These are phyloP conservation scores for Polyporus arcularius DNA, from an alignment of 768 basidiomycete genomes.

Conservation along the genomic window DNA sequence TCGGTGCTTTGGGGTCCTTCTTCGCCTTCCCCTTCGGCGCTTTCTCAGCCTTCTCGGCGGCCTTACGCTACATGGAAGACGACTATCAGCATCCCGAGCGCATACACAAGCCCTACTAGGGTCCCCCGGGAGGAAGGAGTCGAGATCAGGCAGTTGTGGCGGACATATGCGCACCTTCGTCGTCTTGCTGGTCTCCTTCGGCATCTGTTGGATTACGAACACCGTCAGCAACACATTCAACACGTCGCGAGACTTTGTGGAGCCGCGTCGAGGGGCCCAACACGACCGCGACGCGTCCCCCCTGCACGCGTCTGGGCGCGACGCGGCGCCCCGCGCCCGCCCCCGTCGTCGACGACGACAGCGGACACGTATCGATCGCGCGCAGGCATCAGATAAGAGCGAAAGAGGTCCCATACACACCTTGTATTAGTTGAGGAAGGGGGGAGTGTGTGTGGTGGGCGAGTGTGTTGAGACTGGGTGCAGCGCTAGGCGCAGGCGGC, in stretches of 20 bases:
- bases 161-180: conserved; percentile 54
- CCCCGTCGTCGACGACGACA: conserved; percentile 19
- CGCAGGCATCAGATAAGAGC: conserved; percentile 19
- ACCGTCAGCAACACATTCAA: conserved; percentile 38
- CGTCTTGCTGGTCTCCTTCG: conserved; percentile 71
- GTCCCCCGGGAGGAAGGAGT: neutral
- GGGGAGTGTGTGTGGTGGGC: conserved; percentile 9
- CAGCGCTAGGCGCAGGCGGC: conserved; percentile 22
- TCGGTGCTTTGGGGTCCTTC: conserved; percentile 85
- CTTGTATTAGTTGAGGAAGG: conserved; percentile 8
- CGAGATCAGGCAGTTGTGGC: conserved; percentile 4
- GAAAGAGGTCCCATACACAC: conserved; percentile 9
- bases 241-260: conserved; percentile 36
- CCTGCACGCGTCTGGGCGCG: conserved; percentile 24
- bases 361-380: conserved; percentile 20
- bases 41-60: conserved; percentile 72
- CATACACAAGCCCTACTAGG: conserved; percentile 8
- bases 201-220: conserved; percentile 57
- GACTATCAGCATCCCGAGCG: conserved; percentile 18
- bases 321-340: conserved; percentile 16
- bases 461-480: conserved; percentile 20
- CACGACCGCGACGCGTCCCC: conserved; percentile 21
- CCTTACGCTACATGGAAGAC: conserved; percentile 60
- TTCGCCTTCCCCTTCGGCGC: conserved; percentile 53
- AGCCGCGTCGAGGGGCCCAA: conserved; percentile 4